Evolutionary conservation across 768 basidiomycete species (phyloP).

Genomic region (Boletus rex-veris): DNA sequence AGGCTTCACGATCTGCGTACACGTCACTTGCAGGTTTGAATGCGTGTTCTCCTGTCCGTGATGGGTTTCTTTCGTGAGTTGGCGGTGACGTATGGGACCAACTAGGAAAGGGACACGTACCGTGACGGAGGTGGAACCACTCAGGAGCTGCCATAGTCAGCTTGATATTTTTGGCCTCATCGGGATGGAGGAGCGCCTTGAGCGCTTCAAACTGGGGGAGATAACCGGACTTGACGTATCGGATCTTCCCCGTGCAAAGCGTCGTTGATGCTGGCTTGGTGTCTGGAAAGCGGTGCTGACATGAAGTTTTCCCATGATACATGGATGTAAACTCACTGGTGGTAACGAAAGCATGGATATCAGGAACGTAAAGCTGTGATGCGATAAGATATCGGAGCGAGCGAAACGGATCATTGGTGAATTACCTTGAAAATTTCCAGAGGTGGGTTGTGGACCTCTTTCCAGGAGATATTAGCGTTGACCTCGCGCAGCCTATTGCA

Average conservation of each 20-base stretch:
- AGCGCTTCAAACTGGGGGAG: slow-evolving; percentile 59
- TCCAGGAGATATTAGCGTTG: not conserved
- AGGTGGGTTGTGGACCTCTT: slow-evolving; percentile 24
- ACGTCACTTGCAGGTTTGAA: slow-evolving; percentile 11
- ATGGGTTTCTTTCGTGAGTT: not conserved
- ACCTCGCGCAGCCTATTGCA: not conserved
- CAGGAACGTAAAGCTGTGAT: slow-evolving; percentile 25
- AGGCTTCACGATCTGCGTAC: slow-evolving; percentile 34
- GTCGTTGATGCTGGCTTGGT: slow-evolving; percentile 20
- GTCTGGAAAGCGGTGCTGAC: slow-evolving; percentile 4
- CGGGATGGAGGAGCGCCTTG: slow-evolving; percentile 52
- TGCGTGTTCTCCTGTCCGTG: slow-evolving; percentile 20
- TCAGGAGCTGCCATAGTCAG: slow-evolving; percentile 68
- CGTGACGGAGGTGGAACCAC: slow-evolving; percentile 70
- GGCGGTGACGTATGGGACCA: not conserved
- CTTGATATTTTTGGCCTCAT: slow-evolving; percentile 68
- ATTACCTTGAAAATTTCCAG: slow-evolving; percentile 26
- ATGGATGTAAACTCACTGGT: slow-evolving; percentile 10
- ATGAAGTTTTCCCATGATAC: not conserved
- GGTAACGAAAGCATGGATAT: slow-evolving; percentile 19
- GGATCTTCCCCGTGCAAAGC: slow-evolving; percentile 54
- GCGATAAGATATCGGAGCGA: not conserved
- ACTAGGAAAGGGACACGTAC: slow-evolving; percentile 27
- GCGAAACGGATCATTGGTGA: no score
- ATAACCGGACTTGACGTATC: slow-evolving; percentile 58